Evolutionary conservation across 2,329 filamentous ascomycete genomes (phyloP), one percentile per base, ranked within the genome.

Genomic region (Beauveria sp.): DNA sequence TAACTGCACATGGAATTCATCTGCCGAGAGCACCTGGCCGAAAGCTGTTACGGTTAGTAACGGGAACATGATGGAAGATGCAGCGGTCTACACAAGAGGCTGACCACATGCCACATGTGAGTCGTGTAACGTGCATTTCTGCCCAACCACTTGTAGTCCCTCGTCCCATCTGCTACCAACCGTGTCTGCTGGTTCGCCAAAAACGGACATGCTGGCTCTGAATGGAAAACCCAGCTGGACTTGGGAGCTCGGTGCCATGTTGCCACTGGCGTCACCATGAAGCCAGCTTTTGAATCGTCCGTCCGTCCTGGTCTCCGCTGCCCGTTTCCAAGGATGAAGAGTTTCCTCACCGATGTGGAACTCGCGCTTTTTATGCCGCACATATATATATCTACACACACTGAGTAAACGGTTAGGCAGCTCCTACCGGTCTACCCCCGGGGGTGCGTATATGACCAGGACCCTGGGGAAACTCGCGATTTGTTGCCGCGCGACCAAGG

Each of bases 331-430:
- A 28, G 7, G 45, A 30, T 22, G n/a, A 45, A n/a, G 5, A 28
- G 54, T 38, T 52, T 59, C 24, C 42, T 60, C 58, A 60, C 58
- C 50, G 58, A 53, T 46, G 58, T 54, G 50, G 58, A 60, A 53
- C 49, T 53, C 42, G 20, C 12, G 40, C 28, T 54, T 22, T 40
- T 40, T 50, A 58, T 58, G 45, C 30, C 46, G 55, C 55, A 42
- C 4, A 34, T 12, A 34, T 34, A 34, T 34, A 34, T 34, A 14
- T 34, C 14, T 12, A 34, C 3, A 30, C 9, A 30, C 28, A 34
- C 10, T 34, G 4, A 34, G 30, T 24, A 16, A 42, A 45, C 46
- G 34, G 45, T 58, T n/a, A 24, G 55, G 45, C 55, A 50, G 20
- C 30, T 50, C 16, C 5, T 42, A 18, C 22, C 22, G 1, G n/a